phyloP scores from a whole-genome alignment of 1,139 yeast genomes.

The Debaryomyces fabryi region DNA sequence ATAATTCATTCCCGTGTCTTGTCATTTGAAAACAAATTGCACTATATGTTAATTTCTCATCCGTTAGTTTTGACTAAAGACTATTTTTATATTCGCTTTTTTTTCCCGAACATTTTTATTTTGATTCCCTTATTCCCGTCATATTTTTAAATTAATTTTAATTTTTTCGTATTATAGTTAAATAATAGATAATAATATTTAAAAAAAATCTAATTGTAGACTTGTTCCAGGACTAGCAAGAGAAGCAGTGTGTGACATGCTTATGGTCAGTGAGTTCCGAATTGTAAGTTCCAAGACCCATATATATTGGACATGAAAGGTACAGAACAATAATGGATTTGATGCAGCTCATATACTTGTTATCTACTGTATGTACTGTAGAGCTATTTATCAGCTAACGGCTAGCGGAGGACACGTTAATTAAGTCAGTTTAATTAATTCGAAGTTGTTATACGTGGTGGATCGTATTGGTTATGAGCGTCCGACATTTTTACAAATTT shows the following conservation, averaged over 20 bases:
- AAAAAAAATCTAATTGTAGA: slow-evolving; percentile 4
- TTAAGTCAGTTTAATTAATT: not conserved
- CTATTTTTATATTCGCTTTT: slow-evolving; percentile 18
- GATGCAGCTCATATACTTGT: not conserved
- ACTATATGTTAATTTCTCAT: slow-evolving; percentile 5
- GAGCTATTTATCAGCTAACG: not conserved
- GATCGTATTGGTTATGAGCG: slow-evolving; percentile 1
- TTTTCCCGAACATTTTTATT: slow-evolving; percentile 16
- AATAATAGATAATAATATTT: slow-evolving; percentile 34
- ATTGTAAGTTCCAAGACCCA: not conserved
- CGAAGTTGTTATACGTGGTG: not conserved
- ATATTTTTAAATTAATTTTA: slow-evolving; percentile 23
- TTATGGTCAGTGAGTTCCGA: not conserved
- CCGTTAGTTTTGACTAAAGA: not conserved
- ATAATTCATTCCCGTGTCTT: slow-evolving; percentile 8
- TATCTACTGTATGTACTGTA: not conserved
- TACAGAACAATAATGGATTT: too few relatives aligned
- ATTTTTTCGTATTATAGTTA: slow-evolving; percentile 28
- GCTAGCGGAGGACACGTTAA: not conserved
- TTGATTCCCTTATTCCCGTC: slow-evolving; percentile 33
- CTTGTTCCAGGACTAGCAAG: not conserved
- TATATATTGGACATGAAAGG: not conserved
- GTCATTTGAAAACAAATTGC: not conserved
- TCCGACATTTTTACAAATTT: slow-evolving; percentile 6
- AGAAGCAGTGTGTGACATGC: not conserved